Evolutionary conservation across 495 filamentous ascomycete genomes (phyloP), one percentile per base, ranked within the genome.

Genomic region (Penicillium maclennaniae): DNA sequence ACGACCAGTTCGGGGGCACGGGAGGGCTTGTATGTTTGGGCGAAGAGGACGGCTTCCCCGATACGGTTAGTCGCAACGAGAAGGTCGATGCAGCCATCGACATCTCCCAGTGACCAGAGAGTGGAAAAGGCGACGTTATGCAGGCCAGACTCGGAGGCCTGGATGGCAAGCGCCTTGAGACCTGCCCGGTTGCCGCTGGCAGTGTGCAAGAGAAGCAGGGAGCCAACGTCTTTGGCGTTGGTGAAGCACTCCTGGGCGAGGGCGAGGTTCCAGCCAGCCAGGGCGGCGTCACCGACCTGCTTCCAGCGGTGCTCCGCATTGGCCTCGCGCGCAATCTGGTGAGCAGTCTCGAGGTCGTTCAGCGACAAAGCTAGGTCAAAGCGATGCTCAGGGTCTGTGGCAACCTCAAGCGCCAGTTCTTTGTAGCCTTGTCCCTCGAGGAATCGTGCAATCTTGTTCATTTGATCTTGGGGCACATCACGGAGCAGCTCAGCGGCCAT

Each of bases 261-360:
- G 1, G 79, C 70, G 21, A 97, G 77, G 64, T 98, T 85, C 93
- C 93, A 98, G 10, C 76, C 85, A 1, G 83, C 67, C 37, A 98
- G 79, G 25, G 95, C 95, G 1, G 91, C 88, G 57, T 98, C 93
- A 40, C 93, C 93, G 16, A 98, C 85, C 1, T 81, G 89, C 77
- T 97, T 97, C 92, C 92, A 98, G 70, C 95, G 93, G 72, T 97
- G 95, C 67, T 98, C 93, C 7, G 84, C 87, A 49, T 96, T 87
- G 1, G 89, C 85, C 65, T 88, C 76, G 36, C 83, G 79, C 2
- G 92, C 91, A n/a, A 97, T 84, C 34, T 88, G 82, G 0, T 93
- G 80, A 15, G 92, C 93, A 56, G 90, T 87, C 21, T 88, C 80
- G 26, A 97, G 84, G 51, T 92, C 85, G 58, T 85, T 88, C 10